Evolutionary conservation across 257 asterid species (phyloP), one percentile per base, ranked within the genome.

Genomic region (Fraxinus quadrangulata): DNA sequence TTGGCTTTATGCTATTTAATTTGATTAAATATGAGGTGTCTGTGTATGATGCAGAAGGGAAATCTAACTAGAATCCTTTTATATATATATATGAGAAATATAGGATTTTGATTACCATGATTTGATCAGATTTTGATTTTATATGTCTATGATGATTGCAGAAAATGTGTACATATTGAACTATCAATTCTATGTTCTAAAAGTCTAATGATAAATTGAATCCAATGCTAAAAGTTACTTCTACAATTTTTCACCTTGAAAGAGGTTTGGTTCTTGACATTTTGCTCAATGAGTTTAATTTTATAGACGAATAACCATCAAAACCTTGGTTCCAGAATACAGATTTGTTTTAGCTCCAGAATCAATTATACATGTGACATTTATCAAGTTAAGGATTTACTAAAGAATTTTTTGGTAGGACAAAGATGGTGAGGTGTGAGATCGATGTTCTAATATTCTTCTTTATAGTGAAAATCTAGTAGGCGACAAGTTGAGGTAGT

Each of bases 21-120:
- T 73, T 71, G 75, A 23, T 70, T 23, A 68, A 51, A 28, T 67
- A 12, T 36, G 69, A 37, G n/a, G 36, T 73, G 72, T 67, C 3
- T 71, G 5, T 61, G 65, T 21, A 70, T 10, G 28, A 24, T n/a
- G n/a, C 77, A 37, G 67, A 59, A 23, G 31, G 74, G 19, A 30
- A 47, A 19, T 65, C 70, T n/a, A 34, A 19, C 36, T 39, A 47
- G 78, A 51, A 7, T 47, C 30, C 21, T 14, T 47, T 45, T 2
- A 42, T 11, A 2, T 45, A 45, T 2, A 45, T 42, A 42, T 45
- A 30, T 26, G 77, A 40, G 14, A 80, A 83, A 71, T 81, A 49
- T 75, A 76, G 81, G 78, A 72, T 85, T 78, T 80, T 75, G 9
- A 71, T 75, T 68, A 63, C 9, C 63, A 17, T 19, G 16, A 42